phyloP scores from a whole-genome alignment of 345 rosid genomes.

The Euclidium syriacum region DNA sequence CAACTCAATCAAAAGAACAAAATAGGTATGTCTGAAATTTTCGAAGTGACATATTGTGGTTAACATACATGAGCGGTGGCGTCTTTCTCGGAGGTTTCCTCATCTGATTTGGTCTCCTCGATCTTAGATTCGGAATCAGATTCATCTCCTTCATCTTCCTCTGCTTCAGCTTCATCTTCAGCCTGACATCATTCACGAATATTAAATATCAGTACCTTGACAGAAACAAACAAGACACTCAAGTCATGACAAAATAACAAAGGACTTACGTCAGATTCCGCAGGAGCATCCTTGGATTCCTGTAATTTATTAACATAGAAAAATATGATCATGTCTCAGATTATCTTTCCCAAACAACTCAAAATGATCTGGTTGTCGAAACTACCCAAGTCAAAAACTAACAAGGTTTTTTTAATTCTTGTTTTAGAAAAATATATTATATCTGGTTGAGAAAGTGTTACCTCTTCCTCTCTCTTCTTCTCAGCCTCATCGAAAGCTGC shows the following conservation, averaged over 20 bases:
- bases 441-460: slow-evolving; percentile 18
- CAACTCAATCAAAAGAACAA: background rate
- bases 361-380: background rate
- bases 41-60: background rate
- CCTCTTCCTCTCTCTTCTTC: slow-evolving; percentile 85
- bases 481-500: slow-evolving; percentile 93
- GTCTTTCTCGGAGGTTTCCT: slow-evolving; percentile 20
- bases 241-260: background rate
- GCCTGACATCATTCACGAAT: slow-evolving; percentile 26
- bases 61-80: slow-evolving; percentile 47
- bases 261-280: slow-evolving; percentile 69
- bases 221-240: background rate
- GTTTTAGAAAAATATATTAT: slow-evolving; percentile 26
- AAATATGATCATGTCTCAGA: slow-evolving; percentile 55
- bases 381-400: background rate
- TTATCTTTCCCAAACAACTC: background rate
- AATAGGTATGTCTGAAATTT: background rate
- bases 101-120: slow-evolving; percentile 32
- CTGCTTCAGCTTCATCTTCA: slow-evolving; percentile 33
- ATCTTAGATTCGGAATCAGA: slow-evolving; percentile 45
- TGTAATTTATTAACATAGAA: slow-evolving; percentile 26
- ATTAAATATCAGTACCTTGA: background rate
- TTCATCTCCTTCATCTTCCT: slow-evolving; percentile 40
- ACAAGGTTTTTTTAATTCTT: slow-evolving; percentile 65
- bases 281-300: slow-evolving; percentile 66